phyloP scores from a whole-genome alignment of 176 grass and related monocot species.

The Bothriochloa decipiens region DNA sequence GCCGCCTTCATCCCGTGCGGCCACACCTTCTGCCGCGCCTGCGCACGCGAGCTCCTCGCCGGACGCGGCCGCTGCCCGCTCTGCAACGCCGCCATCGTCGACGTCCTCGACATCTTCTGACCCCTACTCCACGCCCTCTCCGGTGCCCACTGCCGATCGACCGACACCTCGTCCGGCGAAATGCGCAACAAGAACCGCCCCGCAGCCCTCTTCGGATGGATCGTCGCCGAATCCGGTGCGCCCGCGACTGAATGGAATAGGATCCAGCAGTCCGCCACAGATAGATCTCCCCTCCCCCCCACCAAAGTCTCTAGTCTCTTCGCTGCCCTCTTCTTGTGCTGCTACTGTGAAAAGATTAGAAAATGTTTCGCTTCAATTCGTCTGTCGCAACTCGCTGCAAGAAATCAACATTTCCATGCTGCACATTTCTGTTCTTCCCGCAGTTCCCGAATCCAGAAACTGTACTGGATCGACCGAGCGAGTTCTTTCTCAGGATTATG shows the following conservation, averaged over 20 bases:
- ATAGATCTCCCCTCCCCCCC: background rate
- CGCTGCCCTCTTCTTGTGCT: background rate
- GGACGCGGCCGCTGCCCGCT: constrained; percentile 83
- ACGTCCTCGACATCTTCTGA: constrained; percentile 93
- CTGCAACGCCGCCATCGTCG: constrained; percentile 86
- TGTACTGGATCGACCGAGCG: constrained; percentile 25
- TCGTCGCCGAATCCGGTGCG: background rate
- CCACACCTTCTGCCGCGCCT: constrained; percentile 85
- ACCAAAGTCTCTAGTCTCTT: no score
- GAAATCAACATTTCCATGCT: background rate
- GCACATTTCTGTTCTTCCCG: background rate
- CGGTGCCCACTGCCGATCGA: background rate
- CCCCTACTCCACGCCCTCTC: background rate
- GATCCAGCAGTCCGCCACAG: background rate
- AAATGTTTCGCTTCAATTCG: constrained; percentile 13
- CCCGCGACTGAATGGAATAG: constrained; percentile 1
- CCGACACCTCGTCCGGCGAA: background rate
- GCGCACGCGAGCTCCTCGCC: constrained; percentile 83
- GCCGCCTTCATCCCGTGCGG: constrained; percentile 87
- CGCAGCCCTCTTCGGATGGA: background rate
- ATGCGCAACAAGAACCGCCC: background rate
- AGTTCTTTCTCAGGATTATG: background rate
- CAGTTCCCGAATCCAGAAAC: background rate
- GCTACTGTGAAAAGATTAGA: constrained; percentile 11
- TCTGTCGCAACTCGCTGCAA: background rate